Evolutionary conservation across 257 asterid species (phyloP).

Genomic region (Forsythia suspensa): DNA sequence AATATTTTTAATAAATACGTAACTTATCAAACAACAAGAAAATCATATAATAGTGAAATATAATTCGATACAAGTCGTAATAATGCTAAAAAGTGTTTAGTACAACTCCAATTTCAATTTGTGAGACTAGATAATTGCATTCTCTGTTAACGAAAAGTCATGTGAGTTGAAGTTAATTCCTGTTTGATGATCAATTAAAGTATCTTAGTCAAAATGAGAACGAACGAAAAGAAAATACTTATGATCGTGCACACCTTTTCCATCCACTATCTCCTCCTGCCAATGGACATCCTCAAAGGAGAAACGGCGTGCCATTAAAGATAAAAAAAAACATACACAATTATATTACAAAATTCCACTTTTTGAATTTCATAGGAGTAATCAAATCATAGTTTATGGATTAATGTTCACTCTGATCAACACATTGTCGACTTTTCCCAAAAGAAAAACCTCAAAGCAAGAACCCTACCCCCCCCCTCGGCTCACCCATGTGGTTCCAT

Average conservation of each 20-base stretch:
- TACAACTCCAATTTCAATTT: too few relatives aligned
- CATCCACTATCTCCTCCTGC: background rate
- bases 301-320: background rate
- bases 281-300: background rate
- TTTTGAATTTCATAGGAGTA: background rate
- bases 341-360: background rate
- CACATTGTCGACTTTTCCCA: slow-evolving; percentile 61
- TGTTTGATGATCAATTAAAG: too few relatives aligned
- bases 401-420: slow-evolving; percentile 31
- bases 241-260: background rate
- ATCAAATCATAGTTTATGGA: slow-evolving; percentile 29
- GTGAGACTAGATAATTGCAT: too few relatives aligned
- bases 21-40: too few relatives aligned
- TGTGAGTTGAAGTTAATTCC: too few relatives aligned
- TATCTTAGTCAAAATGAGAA: too few relatives aligned
- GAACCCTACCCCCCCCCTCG: slow-evolving; percentile 10
- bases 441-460: slow-evolving; percentile 36
- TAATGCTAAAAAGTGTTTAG: too few relatives aligned
- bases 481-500: background rate
- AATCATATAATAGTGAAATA: too few relatives aligned
- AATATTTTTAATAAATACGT: too few relatives aligned
- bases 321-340: background rate
- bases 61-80: too few relatives aligned
- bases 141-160: too few relatives aligned
- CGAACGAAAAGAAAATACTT: too few relatives aligned